Evolutionary conservation across 179 eudicot species (phyloP).

Genomic region (Kewa caespitosa): DNA sequence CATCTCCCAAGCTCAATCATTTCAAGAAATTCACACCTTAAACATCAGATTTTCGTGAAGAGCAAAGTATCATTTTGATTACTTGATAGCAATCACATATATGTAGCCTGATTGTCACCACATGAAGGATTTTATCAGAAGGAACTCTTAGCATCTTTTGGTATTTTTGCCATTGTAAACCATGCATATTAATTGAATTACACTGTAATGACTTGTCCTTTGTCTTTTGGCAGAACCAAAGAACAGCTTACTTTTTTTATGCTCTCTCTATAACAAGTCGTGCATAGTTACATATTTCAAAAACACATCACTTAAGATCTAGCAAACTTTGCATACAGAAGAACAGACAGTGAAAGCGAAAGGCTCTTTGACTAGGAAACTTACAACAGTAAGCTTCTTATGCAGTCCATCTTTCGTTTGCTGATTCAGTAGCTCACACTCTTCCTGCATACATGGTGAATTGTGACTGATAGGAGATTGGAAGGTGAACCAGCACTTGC

Average conservation of each 20-base stretch:
- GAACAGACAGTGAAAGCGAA: not conserved
- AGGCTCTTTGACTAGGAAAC: slow-evolving; percentile 10
- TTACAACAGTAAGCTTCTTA: slow-evolving; percentile 31
- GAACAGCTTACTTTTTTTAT: not conserved
- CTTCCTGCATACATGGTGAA: slow-evolving; percentile 26
- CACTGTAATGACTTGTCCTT: not conserved
- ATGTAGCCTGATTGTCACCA: not conserved
- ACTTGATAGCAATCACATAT: no score
- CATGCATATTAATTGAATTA: not conserved
- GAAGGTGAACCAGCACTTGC: not conserved
- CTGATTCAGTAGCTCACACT: slow-evolving; percentile 26
- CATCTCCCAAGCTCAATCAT: not conserved
- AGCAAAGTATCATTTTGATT: not conserved
- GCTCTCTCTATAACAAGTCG: slow-evolving; percentile 1
- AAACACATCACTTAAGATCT: not conserved
- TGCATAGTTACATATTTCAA: not conserved
- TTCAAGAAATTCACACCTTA: not conserved
- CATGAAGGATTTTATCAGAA: not conserved
- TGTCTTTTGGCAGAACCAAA: not conserved
- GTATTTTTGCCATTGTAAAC: not conserved
- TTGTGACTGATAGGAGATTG: no score
- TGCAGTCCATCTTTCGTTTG: slow-evolving; percentile 30
- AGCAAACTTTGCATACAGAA: not conserved
- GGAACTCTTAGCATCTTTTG: not conserved
- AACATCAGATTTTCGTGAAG: not conserved